Evolutionary conservation across 371 early-diverging fungal species (phyloP), one percentile per base, ranked within the genome.

Genomic region (Mucor racemosus): DNA sequence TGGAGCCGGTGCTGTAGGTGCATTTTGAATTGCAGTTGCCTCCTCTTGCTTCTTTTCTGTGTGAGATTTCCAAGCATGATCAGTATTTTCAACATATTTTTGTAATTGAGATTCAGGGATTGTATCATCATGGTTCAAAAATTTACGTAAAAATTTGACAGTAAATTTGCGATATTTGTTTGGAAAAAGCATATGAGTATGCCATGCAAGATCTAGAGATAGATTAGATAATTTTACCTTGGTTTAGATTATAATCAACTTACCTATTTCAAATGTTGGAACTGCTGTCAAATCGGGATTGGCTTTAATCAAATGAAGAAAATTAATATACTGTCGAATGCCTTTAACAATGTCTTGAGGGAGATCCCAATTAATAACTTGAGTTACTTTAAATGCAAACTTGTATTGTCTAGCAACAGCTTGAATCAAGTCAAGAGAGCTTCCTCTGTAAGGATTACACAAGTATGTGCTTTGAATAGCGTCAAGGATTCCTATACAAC

Each of bases 121-220:
- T 13, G 38, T 59, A 53, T 65, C 66, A 15, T 65, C 66, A 17
- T 65, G 66, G 21, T 59, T 65, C 2, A 65, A 33, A 26, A 65
- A 46, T 48, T 31, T 38, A 10, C 38, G 10, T 5, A 65, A n/a
- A 26, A 21, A 38, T 3, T 40, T 53, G 14, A 1, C 7, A 8
- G 39, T 50, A 34, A 65, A 65, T 33, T 58, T n/a, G 19, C 58
- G 58, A 40, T 65, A 65, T 7, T 17, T 26, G 11, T 26, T 13
- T 13, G 66, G 66, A 40, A 59, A 50, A 17, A 65, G 66, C 66
- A 65, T 65, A 41, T 65, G 66, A 7, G 66, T 65, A 15, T 65
- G 66, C 66, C 66, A 65, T 26, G 60, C 59, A 40, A 65, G 66
- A 50, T 65, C 66, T 65, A n/a, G n/a, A n/a, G n/a, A 15, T n/a